A percentile compares a stretch with the other conserved stretches of the same genome.
Evolutionary conservation across 116 monocot species (phyloP).

Genomic region (Zostera marina): DNA sequence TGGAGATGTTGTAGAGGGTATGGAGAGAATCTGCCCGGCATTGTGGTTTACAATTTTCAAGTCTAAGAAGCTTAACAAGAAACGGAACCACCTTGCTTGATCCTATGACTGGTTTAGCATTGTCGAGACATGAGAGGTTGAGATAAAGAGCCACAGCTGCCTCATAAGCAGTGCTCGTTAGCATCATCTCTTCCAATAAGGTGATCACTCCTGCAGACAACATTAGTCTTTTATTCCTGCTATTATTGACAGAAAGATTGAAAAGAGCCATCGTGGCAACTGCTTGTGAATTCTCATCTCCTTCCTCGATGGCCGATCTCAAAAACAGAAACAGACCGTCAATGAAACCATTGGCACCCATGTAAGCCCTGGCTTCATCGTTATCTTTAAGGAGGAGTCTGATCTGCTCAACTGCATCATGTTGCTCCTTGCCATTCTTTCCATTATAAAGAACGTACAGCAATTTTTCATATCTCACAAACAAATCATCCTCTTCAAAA

Average conservation of each 20-base stretch:
- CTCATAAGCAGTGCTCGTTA: too few relatives aligned
- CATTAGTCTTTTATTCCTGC: slow-evolving; percentile 27
- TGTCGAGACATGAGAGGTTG: too few relatives aligned
- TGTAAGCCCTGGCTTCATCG: slow-evolving; percentile 56
- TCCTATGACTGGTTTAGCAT: too few relatives aligned
- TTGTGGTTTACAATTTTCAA: too few relatives aligned
- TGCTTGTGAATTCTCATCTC: slow-evolving; percentile 44
- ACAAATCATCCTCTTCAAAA: slow-evolving; percentile 29
- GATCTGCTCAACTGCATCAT: slow-evolving; percentile 52
- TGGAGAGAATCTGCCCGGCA: too few relatives aligned
- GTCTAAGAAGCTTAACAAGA: too few relatives aligned
- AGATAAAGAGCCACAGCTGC: too few relatives aligned
- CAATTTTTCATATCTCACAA: slow-evolving; percentile 31
- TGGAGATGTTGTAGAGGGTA: too few relatives aligned
- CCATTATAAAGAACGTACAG: slow-evolving; percentile 27
- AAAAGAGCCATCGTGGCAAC: slow-evolving; percentile 79
- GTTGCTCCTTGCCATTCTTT: slow-evolving; percentile 16
- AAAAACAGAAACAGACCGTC: slow-evolving; percentile 61
- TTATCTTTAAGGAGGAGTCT: slow-evolving; percentile 64
- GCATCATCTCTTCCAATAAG: too few relatives aligned
- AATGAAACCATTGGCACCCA: slow-evolving; percentile 66
- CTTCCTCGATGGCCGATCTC: slow-evolving; percentile 30
- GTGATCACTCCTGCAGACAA: neutral
- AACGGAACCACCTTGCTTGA: too few relatives aligned
- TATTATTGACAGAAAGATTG: slow-evolving; percentile 86